A percentile compares a stretch with the other conserved stretches of the same genome.
Conservation (phyloP, 495 filamentous ascomycete genomes). For the Xylaria longipes region DNA sequence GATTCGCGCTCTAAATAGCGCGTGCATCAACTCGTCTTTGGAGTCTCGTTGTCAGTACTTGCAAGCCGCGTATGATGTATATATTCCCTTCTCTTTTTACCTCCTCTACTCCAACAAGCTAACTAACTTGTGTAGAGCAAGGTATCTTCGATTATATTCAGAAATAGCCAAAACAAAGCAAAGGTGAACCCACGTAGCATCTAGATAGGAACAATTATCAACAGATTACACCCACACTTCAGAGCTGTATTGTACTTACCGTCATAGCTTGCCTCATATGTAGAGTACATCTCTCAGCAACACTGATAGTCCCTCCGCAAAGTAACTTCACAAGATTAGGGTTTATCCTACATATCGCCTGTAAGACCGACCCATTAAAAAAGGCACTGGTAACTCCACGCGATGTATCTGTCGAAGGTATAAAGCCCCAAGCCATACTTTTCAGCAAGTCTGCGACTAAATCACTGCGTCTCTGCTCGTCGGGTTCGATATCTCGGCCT, state of each 20-base stretch:
- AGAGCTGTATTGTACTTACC: not conserved
- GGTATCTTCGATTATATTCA: not conserved
- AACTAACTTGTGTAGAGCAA: not conserved
- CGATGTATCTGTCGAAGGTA: not conserved
- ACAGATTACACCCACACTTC: not conserved
- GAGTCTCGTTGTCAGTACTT: not conserved
- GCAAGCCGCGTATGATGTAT: not conserved
- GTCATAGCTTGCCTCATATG: not conserved
- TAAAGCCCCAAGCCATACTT: not conserved
- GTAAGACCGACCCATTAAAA: not conserved
- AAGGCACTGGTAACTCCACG: not conserved
- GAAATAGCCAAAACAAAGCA: not conserved
- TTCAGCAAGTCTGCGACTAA: not conserved
- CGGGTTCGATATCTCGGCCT: constrained; percentile 4
- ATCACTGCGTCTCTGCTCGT: not conserved
- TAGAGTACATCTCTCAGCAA: constrained; percentile 4
- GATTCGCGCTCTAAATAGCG: not conserved
- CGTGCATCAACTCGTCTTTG: constrained; percentile 6
- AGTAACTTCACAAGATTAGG: not conserved
- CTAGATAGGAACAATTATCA: not conserved
- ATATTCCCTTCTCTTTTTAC: not conserved
- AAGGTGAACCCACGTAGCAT: constrained; percentile 7
- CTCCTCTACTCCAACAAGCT: not conserved
- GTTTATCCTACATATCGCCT: not conserved
- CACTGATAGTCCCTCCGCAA: not conserved